Evolutionary conservation across 2,329 filamentous ascomycete species (phyloP).

Genomic region (Clonostachys chloroleuca): DNA sequence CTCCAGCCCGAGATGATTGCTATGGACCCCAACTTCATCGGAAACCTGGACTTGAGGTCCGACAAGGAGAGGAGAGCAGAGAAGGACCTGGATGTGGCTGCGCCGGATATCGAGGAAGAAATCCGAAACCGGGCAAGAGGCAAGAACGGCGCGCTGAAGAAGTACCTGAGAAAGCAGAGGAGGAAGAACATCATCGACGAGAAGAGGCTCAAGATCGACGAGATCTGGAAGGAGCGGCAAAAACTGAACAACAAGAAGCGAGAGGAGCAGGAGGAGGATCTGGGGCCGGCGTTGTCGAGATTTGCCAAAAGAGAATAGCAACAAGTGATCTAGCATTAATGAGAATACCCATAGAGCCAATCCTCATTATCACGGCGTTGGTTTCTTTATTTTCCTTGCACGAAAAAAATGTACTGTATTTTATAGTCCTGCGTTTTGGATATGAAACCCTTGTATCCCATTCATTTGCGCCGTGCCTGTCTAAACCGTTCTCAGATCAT

Average conservation of each 20-base stretch:
- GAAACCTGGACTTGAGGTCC: constrained; percentile 77
- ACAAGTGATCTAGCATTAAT: no score
- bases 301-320: constrained; percentile 69
- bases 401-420: no score
- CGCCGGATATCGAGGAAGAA: constrained; percentile 51
- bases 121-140: constrained; percentile 77
- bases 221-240: constrained; percentile 70
- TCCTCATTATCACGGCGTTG: no score
- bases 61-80: constrained; percentile 74
- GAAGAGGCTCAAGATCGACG: constrained; percentile 81
- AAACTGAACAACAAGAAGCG: constrained; percentile 60
- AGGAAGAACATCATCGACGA: constrained; percentile 95
- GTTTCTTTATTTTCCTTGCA: no score
- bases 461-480: no score
- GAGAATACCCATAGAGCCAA: no score
- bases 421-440: no score
- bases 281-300: constrained; percentile 81
- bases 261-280: constrained; percentile 62
- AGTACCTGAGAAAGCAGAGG: constrained; percentile 87
- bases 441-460: no score
- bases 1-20: constrained; percentile 96
- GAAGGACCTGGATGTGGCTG: constrained; percentile 71
- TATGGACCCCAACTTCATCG: constrained; percentile 86
- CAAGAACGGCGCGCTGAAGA: constrained; percentile 83
- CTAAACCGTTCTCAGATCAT: background rate